Evolutionary conservation across 306 rosid species (phyloP).

Genomic region (Adenanthera pavonina): DNA sequence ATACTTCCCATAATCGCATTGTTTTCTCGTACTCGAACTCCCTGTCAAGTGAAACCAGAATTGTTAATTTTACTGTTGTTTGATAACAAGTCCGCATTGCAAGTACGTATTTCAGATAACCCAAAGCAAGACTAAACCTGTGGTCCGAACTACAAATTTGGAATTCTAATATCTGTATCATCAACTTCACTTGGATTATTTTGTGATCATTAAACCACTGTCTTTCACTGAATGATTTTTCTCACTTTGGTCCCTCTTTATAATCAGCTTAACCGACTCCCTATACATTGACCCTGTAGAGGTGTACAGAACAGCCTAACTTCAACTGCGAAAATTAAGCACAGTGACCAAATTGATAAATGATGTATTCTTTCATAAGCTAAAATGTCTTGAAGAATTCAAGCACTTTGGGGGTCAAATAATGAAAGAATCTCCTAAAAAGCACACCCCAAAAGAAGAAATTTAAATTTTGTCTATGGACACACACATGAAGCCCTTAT

Average conservation of each 20-base stretch:
- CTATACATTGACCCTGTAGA: neutral
- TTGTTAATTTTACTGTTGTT: slow-evolving; percentile 13
- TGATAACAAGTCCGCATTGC: neutral
- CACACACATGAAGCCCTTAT: neutral
- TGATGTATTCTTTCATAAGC: neutral
- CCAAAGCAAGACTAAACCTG: slow-evolving; percentile 15
- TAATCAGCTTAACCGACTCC: neutral
- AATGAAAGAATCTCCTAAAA: neutral
- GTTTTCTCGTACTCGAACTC: slow-evolving; percentile 82
- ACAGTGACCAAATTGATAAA: neutral
- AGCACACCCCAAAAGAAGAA: neutral
- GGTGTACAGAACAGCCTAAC: neutral
- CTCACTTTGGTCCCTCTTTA: neutral
- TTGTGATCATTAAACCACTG: neutral
- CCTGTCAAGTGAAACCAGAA: slow-evolving; percentile 52
- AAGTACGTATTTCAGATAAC: slow-evolving; percentile 15
- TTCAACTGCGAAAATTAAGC: neutral
- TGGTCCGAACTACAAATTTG: slow-evolving; percentile 2
- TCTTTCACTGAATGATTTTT: neutral
- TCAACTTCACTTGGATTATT: slow-evolving; percentile 1
- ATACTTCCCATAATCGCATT: slow-evolving; percentile 89
- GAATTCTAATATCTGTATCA: slow-evolving; percentile 18
- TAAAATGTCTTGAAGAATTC: neutral
- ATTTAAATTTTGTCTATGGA: neutral
- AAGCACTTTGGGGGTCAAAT: slow-evolving; percentile 8